A percentile compares a stretch with the other conserved stretches of the same genome.
phyloP scores from a whole-genome alignment of 2,329 filamentous ascomycete genomes.

The Cyanodermella asteris region DNA sequence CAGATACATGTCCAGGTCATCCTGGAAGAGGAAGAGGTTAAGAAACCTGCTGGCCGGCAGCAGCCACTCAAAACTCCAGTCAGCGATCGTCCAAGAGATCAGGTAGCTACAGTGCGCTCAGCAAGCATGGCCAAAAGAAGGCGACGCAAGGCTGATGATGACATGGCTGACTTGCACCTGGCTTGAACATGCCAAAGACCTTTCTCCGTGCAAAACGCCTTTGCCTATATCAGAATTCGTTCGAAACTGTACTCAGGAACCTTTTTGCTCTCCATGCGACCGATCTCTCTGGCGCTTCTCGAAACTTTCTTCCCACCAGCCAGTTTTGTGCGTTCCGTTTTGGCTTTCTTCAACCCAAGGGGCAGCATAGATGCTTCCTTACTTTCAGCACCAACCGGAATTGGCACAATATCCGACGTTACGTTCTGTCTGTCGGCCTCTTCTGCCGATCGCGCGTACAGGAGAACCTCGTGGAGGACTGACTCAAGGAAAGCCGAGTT shows the following conservation, averaged over 20 bases:
- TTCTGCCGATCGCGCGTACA: slow-evolving; percentile 10
- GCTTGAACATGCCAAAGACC: no score
- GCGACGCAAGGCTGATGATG: no score
- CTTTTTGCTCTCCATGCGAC: slow-evolving; percentile 55
- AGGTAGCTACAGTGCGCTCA: no score
- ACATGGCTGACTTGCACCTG: no score
- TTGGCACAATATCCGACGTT: slow-evolving; percentile 2
- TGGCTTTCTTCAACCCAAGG: slow-evolving; percentile 42
- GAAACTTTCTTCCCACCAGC: slow-evolving; percentile 47
- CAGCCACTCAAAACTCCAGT: no score
- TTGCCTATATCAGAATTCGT: slow-evolving; percentile 42
- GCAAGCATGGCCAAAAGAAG: no score
- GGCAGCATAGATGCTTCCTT: slow-evolving; percentile 32
- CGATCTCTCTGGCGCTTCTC: slow-evolving; percentile 51
- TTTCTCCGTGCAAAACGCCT: no score
- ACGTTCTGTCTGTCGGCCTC: slow-evolving; percentile 6
- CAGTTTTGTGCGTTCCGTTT: slow-evolving; percentile 31
- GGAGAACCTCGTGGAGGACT: slow-evolving; percentile 13
- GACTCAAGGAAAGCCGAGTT: slow-evolving; percentile 25
- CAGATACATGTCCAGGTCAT: no score
- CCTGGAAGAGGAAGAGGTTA: no score
- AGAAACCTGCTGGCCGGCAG: no score
- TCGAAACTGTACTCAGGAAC: slow-evolving; percentile 70
- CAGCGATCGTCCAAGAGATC: no score
- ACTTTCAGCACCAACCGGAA: slow-evolving; percentile 2